Percentiles rank a stretch among this genome's conserved stretches.
Conservation (phyloP, 208 protist genomes). For the Acanthamoeba royreba region DNA sequence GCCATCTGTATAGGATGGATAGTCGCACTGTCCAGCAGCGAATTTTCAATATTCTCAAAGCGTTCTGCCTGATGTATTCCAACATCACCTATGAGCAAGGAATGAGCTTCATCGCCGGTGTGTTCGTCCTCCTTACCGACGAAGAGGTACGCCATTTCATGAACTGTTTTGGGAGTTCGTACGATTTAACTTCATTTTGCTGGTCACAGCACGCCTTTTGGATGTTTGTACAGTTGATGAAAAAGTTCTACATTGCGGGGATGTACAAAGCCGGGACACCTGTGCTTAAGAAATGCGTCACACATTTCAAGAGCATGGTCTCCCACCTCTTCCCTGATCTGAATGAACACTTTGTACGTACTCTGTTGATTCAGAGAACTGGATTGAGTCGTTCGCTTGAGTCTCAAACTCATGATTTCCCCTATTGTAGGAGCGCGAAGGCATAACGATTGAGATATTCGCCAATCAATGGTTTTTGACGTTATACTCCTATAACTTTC, state of each 20-base stretch:
- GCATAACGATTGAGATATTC: slow-evolving; percentile 30
- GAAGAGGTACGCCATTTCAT: slow-evolving; percentile 20
- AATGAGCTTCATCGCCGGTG: slow-evolving; percentile 1
- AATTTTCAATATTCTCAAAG: slow-evolving; percentile 29
- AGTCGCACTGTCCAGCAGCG: not conserved
- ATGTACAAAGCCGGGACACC: slow-evolving; percentile 18
- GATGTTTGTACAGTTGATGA: slow-evolving; percentile 45
- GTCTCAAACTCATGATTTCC: no score
- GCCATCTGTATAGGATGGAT: not conserved
- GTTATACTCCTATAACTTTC: slow-evolving; percentile 32
- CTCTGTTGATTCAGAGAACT: no score
- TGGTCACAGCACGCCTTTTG: slow-evolving; percentile 26
- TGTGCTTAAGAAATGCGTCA: not conserved
- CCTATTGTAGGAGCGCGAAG: not conserved
- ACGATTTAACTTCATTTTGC: not conserved
- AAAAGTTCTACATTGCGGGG: not conserved
- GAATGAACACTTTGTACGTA: slow-evolving; percentile 1
- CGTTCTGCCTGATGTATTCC: slow-evolving; percentile 23
- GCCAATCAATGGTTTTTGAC: slow-evolving; percentile 46
- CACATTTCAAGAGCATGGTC: slow-evolving; percentile 48
- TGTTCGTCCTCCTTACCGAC: not conserved
- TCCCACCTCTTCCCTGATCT: not conserved
- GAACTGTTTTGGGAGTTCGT: no score
- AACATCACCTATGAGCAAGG: slow-evolving; percentile 20
- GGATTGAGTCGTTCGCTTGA: not conserved